phyloP scores from a whole-genome alignment of 1,284 basidiomycete genomes.

The Vanrija sp. region DNA sequence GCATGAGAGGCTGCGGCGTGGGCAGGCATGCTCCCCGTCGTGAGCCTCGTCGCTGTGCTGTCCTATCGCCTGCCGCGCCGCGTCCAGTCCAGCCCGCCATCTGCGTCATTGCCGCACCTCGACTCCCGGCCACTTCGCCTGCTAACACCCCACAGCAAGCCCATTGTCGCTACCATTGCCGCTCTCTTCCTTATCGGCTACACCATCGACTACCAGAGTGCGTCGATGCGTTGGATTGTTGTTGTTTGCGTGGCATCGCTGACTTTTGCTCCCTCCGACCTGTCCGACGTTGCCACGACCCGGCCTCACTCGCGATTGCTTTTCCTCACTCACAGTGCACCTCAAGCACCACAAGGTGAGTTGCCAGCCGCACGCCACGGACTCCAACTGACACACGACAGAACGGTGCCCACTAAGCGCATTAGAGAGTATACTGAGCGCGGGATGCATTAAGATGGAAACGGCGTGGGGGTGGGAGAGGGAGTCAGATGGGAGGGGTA shows the following conservation, averaged over 20 bases:
- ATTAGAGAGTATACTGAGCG: too few relatives aligned
- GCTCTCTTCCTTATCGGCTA: constrained; percentile 75
- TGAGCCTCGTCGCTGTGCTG: not conserved
- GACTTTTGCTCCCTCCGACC: not conserved
- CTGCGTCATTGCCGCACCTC: not conserved
- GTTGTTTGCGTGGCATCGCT: not conserved
- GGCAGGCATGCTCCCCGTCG: not conserved
- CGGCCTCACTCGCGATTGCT: not conserved
- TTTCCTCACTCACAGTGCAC: constrained; percentile 30
- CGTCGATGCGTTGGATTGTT: constrained; percentile 49
- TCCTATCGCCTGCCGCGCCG: not conserved
- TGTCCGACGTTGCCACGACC: not conserved
- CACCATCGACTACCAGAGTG: constrained; percentile 86
- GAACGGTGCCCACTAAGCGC: too few relatives aligned
- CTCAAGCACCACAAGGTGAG: constrained; percentile 46
- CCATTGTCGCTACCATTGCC: constrained; percentile 64
- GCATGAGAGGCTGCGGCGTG: not conserved
- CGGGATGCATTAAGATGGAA: too few relatives aligned
- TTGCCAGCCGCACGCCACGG: too few relatives aligned
- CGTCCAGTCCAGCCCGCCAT: not conserved
- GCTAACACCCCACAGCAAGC: constrained; percentile 36
- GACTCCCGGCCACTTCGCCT: constrained; percentile 19
- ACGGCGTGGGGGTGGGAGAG: too few relatives aligned
- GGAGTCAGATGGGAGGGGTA: too few relatives aligned
- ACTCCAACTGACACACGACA: too few relatives aligned